phyloP scores from a whole-genome alignment of 345 rosid species.

The Corchorus olitorius region DNA sequence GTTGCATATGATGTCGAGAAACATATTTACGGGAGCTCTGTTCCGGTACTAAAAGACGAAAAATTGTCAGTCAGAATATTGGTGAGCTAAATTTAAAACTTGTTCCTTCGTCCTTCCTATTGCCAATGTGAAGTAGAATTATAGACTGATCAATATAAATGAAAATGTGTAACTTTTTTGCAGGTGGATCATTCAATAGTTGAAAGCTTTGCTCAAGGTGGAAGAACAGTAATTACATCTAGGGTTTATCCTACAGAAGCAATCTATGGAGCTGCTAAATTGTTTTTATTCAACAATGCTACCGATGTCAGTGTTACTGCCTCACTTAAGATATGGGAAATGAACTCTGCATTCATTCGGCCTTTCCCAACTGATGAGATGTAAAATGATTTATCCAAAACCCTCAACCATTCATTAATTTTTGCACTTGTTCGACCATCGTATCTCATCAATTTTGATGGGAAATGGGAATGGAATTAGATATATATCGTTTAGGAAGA shows the following conservation, averaged over 20 bases:
- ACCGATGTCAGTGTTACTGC: conserved; percentile 44
- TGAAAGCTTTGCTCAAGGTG: conserved; percentile 85
- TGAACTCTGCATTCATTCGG: conserved; percentile 69
- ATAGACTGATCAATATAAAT: not conserved
- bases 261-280: conserved; percentile 59
- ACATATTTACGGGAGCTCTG: conserved; percentile 50
- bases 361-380: conserved; percentile 34
- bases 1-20: conserved; percentile 64
- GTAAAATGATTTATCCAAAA: not conserved
- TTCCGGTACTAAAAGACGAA: conserved; percentile 76
- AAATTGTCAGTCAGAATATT: conserved; percentile 65
- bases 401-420: conserved; percentile 10
- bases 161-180: not conserved
- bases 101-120: not conserved
- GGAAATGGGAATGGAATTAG: not conserved
- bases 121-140: not conserved
- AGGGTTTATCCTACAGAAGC: conserved; percentile 80
- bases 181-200: conserved; percentile 83
- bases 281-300: conserved; percentile 86
- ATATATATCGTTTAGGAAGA: not conserved
- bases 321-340: conserved; percentile 65
- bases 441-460: not conserved
- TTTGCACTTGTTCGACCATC: not conserved
- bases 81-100: conserved; percentile 40
- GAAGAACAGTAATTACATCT: conserved; percentile 65